Conservation (phyloP, 2,329 filamentous ascomycete species). For the Apiospora marii region DNA sequence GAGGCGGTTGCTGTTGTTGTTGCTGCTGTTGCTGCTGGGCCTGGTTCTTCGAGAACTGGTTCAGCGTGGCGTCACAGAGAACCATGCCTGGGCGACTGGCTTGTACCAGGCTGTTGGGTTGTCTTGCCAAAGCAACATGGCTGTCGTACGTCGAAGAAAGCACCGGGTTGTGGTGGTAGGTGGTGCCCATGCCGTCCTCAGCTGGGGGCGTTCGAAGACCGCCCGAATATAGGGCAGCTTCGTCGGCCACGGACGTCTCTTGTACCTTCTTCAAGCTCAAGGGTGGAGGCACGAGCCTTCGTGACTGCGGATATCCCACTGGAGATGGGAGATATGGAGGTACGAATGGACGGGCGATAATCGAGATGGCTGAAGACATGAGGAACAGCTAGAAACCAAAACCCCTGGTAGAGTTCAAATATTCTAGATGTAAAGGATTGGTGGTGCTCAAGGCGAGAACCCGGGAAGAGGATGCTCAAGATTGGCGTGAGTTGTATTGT, state of each 20-base stretch:
- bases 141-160: constrained; percentile 55
- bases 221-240: constrained; percentile 40
- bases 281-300: constrained; percentile 30
- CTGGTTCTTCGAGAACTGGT: constrained; percentile 34
- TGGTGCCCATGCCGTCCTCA: constrained; percentile 60
- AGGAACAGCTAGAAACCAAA: constrained; percentile 15
- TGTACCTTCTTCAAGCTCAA: constrained; percentile 35
- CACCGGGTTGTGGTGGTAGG: constrained; percentile 54
- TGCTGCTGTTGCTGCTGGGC: constrained; percentile 13
- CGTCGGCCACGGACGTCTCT: constrained; percentile 32
- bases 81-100: constrained; percentile 41
- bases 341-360: constrained; percentile 34
- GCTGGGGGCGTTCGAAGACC: constrained; percentile 60
- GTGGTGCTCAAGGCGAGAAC: neutral
- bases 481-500: constrained; percentile 4
- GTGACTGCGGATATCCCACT: constrained; percentile 30
- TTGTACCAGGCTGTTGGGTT: constrained; percentile 46
- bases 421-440: neutral
- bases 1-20: constrained; percentile 23
- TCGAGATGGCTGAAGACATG: constrained; percentile 43
- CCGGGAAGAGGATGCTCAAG: neutral
- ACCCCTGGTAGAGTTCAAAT: constrained; percentile 15
- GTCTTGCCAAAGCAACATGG: constrained; percentile 51
- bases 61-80: constrained; percentile 44
- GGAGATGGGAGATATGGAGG: constrained; percentile 40